phyloP scores from a whole-genome alignment of 768 basidiomycete genomes.

The Solioccasus polychromus region DNA sequence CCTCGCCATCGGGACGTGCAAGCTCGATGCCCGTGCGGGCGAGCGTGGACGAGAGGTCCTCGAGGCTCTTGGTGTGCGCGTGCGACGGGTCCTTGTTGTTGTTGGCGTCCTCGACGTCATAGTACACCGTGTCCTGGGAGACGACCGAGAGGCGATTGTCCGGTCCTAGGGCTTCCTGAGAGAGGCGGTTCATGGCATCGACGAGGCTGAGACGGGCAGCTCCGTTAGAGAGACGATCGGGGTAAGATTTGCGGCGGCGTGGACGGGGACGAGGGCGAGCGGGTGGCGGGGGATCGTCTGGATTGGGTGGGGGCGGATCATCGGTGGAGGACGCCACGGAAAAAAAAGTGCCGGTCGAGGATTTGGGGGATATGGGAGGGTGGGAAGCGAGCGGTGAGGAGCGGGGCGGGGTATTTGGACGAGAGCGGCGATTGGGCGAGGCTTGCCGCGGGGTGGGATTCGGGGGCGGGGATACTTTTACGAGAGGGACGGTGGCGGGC shows the following conservation, averaged over 20 bases:
- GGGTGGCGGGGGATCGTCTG: background rate
- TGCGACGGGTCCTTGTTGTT: background rate
- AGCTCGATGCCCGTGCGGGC: slow-evolving; percentile 18
- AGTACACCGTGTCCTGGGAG: slow-evolving; percentile 28
- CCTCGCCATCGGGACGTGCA: background rate
- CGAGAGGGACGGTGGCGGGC: slow-evolving; percentile 2
- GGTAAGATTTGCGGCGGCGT: slow-evolving; percentile 22
- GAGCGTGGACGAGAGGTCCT: slow-evolving; percentile 20
- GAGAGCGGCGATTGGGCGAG: background rate
- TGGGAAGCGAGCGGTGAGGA: slow-evolving; percentile 10
- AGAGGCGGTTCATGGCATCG: slow-evolving; percentile 27
- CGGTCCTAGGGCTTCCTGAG: slow-evolving; percentile 11
- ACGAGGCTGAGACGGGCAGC: slow-evolving; percentile 25
- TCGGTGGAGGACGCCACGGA: slow-evolving; percentile 19
- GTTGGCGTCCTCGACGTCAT: slow-evolving; percentile 11
- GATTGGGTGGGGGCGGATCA: background rate
- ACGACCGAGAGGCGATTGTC: slow-evolving; percentile 20
- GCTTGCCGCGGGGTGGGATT: slow-evolving; percentile 7
- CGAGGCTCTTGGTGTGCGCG: slow-evolving; percentile 22
- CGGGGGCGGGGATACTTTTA: slow-evolving; percentile 17
- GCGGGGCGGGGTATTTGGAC: slow-evolving; percentile 11
- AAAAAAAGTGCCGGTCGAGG: slow-evolving; percentile 26
- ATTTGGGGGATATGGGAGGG: slow-evolving; percentile 25
- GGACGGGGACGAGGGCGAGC: slow-evolving; percentile 15
- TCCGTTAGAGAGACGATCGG: slow-evolving; percentile 23